These are phyloP conservation scores for Penicillium sclerotiorum DNA, from an alignment of 2,329 filamentous ascomycete genomes.

Conservation along the genomic window DNA sequence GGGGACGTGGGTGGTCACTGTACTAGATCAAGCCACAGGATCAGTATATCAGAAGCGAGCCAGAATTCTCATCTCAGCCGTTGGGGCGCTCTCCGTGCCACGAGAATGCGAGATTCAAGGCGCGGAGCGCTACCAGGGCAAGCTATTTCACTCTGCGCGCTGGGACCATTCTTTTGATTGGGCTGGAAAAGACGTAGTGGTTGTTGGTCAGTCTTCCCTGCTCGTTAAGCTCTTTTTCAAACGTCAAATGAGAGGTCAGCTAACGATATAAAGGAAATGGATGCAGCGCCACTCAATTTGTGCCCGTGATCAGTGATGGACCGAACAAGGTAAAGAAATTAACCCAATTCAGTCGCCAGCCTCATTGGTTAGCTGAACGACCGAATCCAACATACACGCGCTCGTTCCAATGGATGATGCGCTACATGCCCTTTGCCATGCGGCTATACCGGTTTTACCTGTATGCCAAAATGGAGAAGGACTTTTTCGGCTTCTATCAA, in stretches of 20 bases:
- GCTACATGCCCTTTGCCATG: slow-evolving; percentile 50
- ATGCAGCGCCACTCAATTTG: slow-evolving; percentile 53
- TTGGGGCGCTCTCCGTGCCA: slow-evolving; percentile 33
- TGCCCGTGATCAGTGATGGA: slow-evolving; percentile 47
- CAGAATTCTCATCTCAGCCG: slow-evolving; percentile 33
- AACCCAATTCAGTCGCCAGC: slow-evolving; percentile 54
- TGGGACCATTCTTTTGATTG: slow-evolving; percentile 47
- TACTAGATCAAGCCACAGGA: slow-evolving; percentile 28
- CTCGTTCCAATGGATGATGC: slow-evolving; percentile 48
- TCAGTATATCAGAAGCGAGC: slow-evolving; percentile 20
- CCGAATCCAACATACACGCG: slow-evolving; percentile 47
- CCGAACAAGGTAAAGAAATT: slow-evolving; percentile 41
- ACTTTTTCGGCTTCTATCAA: slow-evolving; percentile 46
- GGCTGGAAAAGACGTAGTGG: slow-evolving; percentile 41
- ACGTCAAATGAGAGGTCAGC: not conserved
- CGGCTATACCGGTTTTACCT: slow-evolving; percentile 47
- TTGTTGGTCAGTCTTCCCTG: slow-evolving; percentile 33
- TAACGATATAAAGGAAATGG: slow-evolving; percentile 44
- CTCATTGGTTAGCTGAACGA: slow-evolving; percentile 53
- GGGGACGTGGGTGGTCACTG: slow-evolving; percentile 31
- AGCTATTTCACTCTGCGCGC: slow-evolving; percentile 44
- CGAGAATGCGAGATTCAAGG: slow-evolving; percentile 32
- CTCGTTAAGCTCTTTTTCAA: not conserved
- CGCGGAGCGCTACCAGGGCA: slow-evolving; percentile 36
- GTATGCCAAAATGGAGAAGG: slow-evolving; percentile 49